phyloP scores from a whole-genome alignment of 1,284 basidiomycete species.

The Malassezia obtusa region DNA sequence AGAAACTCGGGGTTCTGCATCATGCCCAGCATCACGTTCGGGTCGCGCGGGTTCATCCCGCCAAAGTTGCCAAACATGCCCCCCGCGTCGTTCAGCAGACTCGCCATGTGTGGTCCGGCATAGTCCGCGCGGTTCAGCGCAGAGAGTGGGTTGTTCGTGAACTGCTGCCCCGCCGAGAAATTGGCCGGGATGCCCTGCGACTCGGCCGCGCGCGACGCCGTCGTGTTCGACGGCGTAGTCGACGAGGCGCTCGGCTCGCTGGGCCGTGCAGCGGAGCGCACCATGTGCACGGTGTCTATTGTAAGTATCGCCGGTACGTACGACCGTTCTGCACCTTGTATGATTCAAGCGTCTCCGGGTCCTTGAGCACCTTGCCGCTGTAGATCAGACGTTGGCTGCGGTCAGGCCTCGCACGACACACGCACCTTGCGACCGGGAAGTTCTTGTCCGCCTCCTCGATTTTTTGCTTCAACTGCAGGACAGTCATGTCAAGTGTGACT shows the following conservation, averaged over 20 bases:
- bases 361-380: slow-evolving; percentile 45
- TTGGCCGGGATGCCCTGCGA: slow-evolving; percentile 38
- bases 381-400: slow-evolving; percentile 39
- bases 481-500: slow-evolving; percentile 29
- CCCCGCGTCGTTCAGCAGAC: slow-evolving; percentile 33
- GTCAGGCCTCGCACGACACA: not conserved
- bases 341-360: slow-evolving; percentile 29
- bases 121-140: slow-evolving; percentile 41
- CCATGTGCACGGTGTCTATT: slow-evolving; percentile 44
- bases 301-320: slow-evolving; percentile 7
- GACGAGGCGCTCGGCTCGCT: not conserved
- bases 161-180: slow-evolving; percentile 43
- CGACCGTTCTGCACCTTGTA: slow-evolving; percentile 42
- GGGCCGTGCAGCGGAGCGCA: slow-evolving; percentile 26
- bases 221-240: slow-evolving; percentile 14
- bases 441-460: slow-evolving; percentile 34
- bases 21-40: slow-evolving; percentile 42
- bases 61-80: slow-evolving; percentile 35
- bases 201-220: slow-evolving; percentile 23
- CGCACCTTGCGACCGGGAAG: slow-evolving; percentile 35
- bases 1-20: slow-evolving; percentile 42
- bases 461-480: slow-evolving; percentile 38
- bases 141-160: slow-evolving; percentile 42
- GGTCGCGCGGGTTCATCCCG: slow-evolving; percentile 41
- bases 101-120: slow-evolving; percentile 44